phyloP scores from a whole-genome alignment of 2,329 filamentous ascomycete species.

The Cytospora piceicola region DNA sequence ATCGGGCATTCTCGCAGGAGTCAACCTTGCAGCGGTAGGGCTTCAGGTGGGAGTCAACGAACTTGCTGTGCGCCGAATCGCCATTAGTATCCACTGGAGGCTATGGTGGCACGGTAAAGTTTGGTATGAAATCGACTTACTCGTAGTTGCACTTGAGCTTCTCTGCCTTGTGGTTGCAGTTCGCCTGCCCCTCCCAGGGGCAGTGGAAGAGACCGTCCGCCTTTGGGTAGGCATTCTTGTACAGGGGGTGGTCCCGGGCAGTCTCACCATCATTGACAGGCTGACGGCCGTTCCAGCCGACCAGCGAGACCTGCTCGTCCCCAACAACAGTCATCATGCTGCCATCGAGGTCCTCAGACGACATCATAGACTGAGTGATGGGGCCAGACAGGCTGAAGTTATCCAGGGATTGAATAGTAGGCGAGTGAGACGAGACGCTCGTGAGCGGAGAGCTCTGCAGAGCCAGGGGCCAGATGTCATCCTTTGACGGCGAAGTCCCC shows the following conservation, averaged over 20 bases:
- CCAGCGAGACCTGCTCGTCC: conserved; percentile 45
- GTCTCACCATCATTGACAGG: conserved; percentile 58
- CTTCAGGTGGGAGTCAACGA: conserved; percentile 94
- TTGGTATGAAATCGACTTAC: conserved; percentile 60
- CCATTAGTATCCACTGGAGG: conserved; percentile 29
- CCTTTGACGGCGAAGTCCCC: conserved; percentile 55
- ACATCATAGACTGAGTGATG: conserved; percentile 41
- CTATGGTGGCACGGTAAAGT: neutral
- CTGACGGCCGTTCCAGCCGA: conserved; percentile 51
- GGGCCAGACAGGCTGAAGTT: conserved; percentile 27
- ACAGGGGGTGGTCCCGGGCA: conserved; percentile 69
- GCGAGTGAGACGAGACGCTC: conserved; percentile 36
- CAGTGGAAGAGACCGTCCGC: conserved; percentile 90
- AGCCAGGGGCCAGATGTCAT: conserved; percentile 52
- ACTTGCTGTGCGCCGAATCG: conserved; percentile 68
- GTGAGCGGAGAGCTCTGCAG: conserved; percentile 48
- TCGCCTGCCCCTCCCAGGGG: conserved; percentile 73
- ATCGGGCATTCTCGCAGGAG: conserved; percentile 81
- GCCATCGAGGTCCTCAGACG: conserved; percentile 44
- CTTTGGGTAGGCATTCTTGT: conserved; percentile 66
- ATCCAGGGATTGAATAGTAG: conserved; percentile 25
- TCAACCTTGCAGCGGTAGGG: conserved; percentile 92
- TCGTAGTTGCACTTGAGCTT: conserved; percentile 99
- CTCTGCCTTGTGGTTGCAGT: conserved; percentile 87
- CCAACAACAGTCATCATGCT: conserved; percentile 40